Evolutionary conservation across 208 protist genomes (phyloP).

Genomic region (Leishmania mexicana): DNA sequence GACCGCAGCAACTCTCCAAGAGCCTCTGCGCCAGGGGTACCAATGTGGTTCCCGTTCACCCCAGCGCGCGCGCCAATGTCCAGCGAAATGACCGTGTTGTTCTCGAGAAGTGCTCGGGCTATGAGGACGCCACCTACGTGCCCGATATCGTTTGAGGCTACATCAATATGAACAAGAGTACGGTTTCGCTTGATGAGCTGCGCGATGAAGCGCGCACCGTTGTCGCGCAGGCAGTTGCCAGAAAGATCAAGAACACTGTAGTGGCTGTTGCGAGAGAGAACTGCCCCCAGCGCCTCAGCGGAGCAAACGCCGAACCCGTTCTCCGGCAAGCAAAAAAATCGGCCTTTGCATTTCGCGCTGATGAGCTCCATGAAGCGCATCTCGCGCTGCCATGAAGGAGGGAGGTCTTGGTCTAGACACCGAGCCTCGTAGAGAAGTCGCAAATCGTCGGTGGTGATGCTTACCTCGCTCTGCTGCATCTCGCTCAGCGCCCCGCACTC

Average conservation of each 20-base stretch:
- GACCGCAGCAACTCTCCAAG: constrained; percentile 70
- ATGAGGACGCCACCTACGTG: constrained; percentile 75
- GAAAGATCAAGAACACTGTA: constrained; percentile 92
- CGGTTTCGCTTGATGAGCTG: constrained; percentile 76
- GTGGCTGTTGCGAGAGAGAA: constrained; percentile 77
- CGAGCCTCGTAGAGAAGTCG: constrained; percentile 84
- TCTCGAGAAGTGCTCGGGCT: constrained; percentile 78
- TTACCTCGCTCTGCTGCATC: constrained; percentile 60
- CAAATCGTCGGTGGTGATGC: constrained; percentile 78
- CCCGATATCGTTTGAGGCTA: constrained; percentile 93
- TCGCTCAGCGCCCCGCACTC: constrained; percentile 53
- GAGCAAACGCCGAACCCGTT: constrained; percentile 79
- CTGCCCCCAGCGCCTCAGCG: constrained; percentile 78
- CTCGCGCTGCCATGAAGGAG: constrained; percentile 86
- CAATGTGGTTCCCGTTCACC: constrained; percentile 93
- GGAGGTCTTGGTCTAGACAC: constrained; percentile 86
- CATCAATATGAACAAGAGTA: constrained; percentile 81
- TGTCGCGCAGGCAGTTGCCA: constrained; percentile 91
- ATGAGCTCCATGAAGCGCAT: constrained; percentile 93
- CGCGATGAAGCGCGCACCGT: constrained; percentile 79
- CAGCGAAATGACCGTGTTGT: constrained; percentile 91
- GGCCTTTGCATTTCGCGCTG: constrained; percentile 85
- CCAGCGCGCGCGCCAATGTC: constrained; percentile 88
- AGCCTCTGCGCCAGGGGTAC: constrained; percentile 75
- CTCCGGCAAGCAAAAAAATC: constrained; percentile 88